Percentiles rank a stretch among this genome's conserved stretches.
These are phyloP conservation scores for Elaeis oleifera DNA, from an alignment of 202 grass and related monocot species.

Conservation along the genomic window DNA sequence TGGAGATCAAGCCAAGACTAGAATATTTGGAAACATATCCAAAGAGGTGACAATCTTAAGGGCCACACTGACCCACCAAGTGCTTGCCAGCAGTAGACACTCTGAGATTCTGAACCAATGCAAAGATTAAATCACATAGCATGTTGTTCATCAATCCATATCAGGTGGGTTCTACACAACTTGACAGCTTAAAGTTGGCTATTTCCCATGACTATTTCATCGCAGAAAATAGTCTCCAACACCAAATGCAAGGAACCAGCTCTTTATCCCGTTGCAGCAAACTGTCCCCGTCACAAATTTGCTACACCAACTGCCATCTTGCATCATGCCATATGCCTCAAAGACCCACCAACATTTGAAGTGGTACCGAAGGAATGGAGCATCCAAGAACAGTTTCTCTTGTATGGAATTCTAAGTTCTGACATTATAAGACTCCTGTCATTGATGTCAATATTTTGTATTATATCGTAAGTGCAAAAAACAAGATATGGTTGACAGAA, in stretches of 20 bases:
- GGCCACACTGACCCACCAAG: no score
- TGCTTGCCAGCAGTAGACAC: no score
- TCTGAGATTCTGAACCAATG: no score
- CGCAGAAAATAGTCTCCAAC: neutral
- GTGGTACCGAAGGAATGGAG: neutral
- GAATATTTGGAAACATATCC: no score
- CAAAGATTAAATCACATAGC: neutral
- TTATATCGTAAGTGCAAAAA: neutral
- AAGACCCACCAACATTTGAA: neutral
- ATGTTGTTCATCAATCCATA: neutral
- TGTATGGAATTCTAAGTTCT: neutral
- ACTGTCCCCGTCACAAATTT: no score
- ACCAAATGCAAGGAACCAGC: neutral
- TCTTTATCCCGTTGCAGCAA: neutral
- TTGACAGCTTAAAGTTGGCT: neutral
- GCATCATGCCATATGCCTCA: neutral
- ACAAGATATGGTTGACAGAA: neutral
- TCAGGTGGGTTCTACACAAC: conserved; percentile 5
- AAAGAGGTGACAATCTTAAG: no score
- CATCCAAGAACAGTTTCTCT: neutral
- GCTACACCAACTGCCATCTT: no score
- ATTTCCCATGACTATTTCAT: neutral
- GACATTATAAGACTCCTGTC: neutral
- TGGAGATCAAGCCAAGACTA: no score
- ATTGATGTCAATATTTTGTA: neutral